Evolutionary conservation across 208 protist species (phyloP), one percentile per base, ranked within the genome.

Genomic region (Wallacemonas sp.): DNA sequence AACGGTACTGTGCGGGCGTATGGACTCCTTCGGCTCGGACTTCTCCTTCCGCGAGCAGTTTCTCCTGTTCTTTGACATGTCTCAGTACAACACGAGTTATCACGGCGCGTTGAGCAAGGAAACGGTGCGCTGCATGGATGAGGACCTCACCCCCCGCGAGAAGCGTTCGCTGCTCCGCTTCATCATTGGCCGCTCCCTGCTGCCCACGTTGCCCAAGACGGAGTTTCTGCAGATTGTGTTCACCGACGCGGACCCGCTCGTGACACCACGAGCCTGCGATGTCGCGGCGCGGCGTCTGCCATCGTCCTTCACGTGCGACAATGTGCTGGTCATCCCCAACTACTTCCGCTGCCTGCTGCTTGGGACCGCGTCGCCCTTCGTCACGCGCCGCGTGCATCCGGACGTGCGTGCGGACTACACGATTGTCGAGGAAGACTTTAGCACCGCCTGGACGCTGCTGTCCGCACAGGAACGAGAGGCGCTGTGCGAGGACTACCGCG

Each of bases 121-220:
- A 5, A 59, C 70, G 6, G 30, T 71, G 38, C n/a, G 34, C 9
- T 77, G 70, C 48, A 50, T 89, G n/a, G 73, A 89, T n/a, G 59
- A 79, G 0, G 26, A 69, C 24, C 73, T 85, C 65, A 68, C 60
- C 22, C 17, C 72, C 2, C 32, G 41, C 12, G 72, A 83, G 54
- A 76, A 73, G 53, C 76, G 72, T 10, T 19, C 68, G 22, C 46
- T 89, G 37, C 61, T 89, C 48, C 66, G 73, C 21, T 81, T 89
- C 63, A 76, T 85, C 30, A 89, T 76, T 0, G 82, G 82, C 1
- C 50, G 75, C 33, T 34, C 59, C 24, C 46, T 62, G 37, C 60
- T 81, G 39, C 68, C 75, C 1, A 5, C 38, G 22, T 24, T 24
- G 22, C 29, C 63, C 27, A 66, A 73, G 36, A 64, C 54, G n/a